Base-by-base conservation (phyloP, 1,139 yeast genomes). In the Yarrowia galli region DNA sequence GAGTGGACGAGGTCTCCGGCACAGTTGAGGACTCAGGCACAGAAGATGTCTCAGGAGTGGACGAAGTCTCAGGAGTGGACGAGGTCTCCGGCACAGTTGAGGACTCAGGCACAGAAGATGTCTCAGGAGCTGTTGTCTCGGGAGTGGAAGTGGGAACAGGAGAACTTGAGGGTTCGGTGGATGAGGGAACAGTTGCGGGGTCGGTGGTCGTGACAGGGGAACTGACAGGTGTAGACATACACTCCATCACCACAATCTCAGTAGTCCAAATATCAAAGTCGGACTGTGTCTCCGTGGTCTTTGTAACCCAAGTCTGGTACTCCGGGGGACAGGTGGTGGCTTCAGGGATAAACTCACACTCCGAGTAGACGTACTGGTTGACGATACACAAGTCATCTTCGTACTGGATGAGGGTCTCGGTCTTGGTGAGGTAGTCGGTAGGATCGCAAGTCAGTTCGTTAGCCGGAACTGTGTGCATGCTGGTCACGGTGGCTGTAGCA, bases 241-340 rank as follows among this genome's bases (percentile, higher is more conserved):
- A 56, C 25, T 40, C 25, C 38, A 40, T 56, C n/a, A 40, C 63
- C 13, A 56, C 38, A 40, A 5, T 7, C 12, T 25, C 38, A 12
- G 48, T 40, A 15, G 25, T 25, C 42, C 36, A 18, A 6, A n/a
- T 9, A 5, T 25, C 25, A 12, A n/a, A 56, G 7, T 20, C 63
- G 2, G 63, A 56, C 36, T 25, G n/a, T 10, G 48, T 25, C 22
- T 25, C 63, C 12, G 8, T 13, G 8, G 63, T 40, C 36, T n/a
- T 40, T 10, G 63, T 40, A 13, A 56, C 48, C 38, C n/a, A 25
- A 2, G 23, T 40, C 48, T 56, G 63, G 63, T n/a, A 40, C 63
- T 56, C 63, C 8, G 63, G 63, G 20, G 63, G 48, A 28, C 63
- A 56, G 8, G 46, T 36, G 45, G 61, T 25, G 16, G 36, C 13